Base-by-base conservation (phyloP, 2,329 filamentous ascomycete genomes). In the Cordyceps pruinosa region DNA sequence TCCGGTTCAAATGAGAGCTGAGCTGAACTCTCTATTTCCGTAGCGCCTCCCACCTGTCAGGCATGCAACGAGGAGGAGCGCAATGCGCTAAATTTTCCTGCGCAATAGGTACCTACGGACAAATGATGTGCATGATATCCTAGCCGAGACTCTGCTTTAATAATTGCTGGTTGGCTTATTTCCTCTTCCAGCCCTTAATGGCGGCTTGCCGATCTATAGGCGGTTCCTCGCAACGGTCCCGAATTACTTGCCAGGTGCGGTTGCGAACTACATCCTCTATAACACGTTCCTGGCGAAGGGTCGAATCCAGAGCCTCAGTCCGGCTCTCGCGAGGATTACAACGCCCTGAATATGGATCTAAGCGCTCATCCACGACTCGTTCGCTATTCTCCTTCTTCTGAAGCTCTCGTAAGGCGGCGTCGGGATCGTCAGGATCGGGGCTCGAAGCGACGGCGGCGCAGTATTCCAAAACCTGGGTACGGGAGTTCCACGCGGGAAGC, bases 301-400 rank as follows among this genome's bases (percentile, higher is more conserved):
- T 68, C 42, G 78, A 79, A 10, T 90, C 91, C 60, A 99, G 70
- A 49, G 81, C 82, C 72, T 97, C 89, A 1, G 91, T 94, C 61
- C 91, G 80, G 15, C 89, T 80, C 73, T 97, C 91, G 52, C 78
- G 75, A 0, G 89, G 85, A 64, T 93, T 93, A 69, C 90, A 96
- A 25, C 93, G 78, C 7, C 79, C 88, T 10, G 88, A 92, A 69
- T 99, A 99, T 2, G 94, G 94, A 74, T 99, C 94, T 58, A 97
- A 70, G 57, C 94, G 78, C 73, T 97, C 94, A 69, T 97, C 84
- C 5, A 97, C 85, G 0, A 93, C 78, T 53, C 85, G 78, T 66
- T 93, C 87, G 48, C 86, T 79, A 61, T 88, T 84, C 64, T 77
- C 83, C 58, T 85, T 81, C 54, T 84, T 83, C 71, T 96, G 88